phyloP scores from a whole-genome alignment of 169 alveolate species.

The Eimeria maxima region DNA sequence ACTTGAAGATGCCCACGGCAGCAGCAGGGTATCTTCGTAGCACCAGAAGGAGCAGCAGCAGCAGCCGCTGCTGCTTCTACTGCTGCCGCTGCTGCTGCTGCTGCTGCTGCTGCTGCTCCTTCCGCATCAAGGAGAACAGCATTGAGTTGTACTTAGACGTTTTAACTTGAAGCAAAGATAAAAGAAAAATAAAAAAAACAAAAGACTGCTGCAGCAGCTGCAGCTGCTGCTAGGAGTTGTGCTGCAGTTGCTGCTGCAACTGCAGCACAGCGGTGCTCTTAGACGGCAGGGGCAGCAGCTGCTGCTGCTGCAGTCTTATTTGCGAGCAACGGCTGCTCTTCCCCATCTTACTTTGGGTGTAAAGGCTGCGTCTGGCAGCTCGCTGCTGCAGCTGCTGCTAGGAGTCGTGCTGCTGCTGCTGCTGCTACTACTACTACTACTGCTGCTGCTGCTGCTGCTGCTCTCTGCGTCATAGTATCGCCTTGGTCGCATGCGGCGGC shows the following conservation, averaged over 20 bases:
- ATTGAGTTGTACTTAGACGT: no score
- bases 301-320: slow-evolving; percentile 19
- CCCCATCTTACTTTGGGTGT: slow-evolving; percentile 8
- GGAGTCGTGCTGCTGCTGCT: neutral
- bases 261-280: neutral
- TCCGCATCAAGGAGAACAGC: neutral
- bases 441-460: slow-evolving; percentile 32
- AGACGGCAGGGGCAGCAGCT: neutral
- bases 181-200: no score
- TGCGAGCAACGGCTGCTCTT: neutral
- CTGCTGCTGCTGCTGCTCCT: neutral
- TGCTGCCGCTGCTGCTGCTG: neutral
- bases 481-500: neutral
- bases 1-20: neutral
- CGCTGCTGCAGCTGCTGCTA: slow-evolving; percentile 6
- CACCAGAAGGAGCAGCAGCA: neutral
- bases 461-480: neutral
- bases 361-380: neutral
- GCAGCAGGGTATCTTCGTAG: neutral
- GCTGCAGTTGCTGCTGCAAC: slow-evolving; percentile 6
- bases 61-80: neutral
- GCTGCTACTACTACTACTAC: neutral
- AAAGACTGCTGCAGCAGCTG: neutral
- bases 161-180: no score
- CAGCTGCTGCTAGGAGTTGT: neutral